A percentile compares a stretch with the other conserved stretches of the same genome.
Conservation (phyloP, 768 basidiomycete genomes). For the Boletus patriciae region DNA sequence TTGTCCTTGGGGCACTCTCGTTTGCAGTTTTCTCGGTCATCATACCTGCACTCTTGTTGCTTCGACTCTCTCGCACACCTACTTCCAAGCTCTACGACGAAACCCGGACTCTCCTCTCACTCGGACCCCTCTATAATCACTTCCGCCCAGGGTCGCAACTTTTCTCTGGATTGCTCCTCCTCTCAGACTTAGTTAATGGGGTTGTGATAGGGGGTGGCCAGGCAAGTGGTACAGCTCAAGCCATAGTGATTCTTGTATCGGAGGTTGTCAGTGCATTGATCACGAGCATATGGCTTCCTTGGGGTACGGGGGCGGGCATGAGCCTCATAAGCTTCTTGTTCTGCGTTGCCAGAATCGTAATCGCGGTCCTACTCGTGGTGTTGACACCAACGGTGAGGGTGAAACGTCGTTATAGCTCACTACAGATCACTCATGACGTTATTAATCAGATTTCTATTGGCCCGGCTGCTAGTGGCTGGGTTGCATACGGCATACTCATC, state of each 20-base stretch:
- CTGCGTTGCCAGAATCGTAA: slow-evolving; percentile 85
- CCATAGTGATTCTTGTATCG: slow-evolving; percentile 83
- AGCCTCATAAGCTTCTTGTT: slow-evolving; percentile 92
- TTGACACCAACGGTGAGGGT: slow-evolving; percentile 78
- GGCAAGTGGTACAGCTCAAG: slow-evolving; percentile 86
- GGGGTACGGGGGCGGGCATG: slow-evolving; percentile 97
- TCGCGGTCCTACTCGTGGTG: slow-evolving; percentile 88
- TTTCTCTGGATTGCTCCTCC: slow-evolving; percentile 80
- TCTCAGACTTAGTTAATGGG: slow-evolving; percentile 80
- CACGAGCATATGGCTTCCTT: slow-evolving; percentile 93
- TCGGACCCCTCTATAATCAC: slow-evolving; percentile 94
- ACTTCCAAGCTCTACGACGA: slow-evolving; percentile 94
- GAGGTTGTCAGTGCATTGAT: slow-evolving; percentile 86
- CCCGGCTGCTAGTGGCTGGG: slow-evolving; percentile 81
- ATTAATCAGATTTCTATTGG: slow-evolving; percentile 76
- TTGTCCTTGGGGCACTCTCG: slow-evolving; percentile 78
- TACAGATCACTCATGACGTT: slow-evolving; percentile 11
- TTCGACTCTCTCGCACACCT: slow-evolving; percentile 76
- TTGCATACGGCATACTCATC: slow-evolving; percentile 88
- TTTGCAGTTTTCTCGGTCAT: slow-evolving; percentile 79
- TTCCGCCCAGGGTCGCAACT: slow-evolving; percentile 90
- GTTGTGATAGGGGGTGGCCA: slow-evolving; percentile 89
- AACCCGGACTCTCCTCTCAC: slow-evolving; percentile 83
- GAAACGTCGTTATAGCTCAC: neutral
- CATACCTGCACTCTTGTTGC: slow-evolving; percentile 70